phyloP scores from a whole-genome alignment of 805 yeast genomes.

The Ogataea corticis region DNA sequence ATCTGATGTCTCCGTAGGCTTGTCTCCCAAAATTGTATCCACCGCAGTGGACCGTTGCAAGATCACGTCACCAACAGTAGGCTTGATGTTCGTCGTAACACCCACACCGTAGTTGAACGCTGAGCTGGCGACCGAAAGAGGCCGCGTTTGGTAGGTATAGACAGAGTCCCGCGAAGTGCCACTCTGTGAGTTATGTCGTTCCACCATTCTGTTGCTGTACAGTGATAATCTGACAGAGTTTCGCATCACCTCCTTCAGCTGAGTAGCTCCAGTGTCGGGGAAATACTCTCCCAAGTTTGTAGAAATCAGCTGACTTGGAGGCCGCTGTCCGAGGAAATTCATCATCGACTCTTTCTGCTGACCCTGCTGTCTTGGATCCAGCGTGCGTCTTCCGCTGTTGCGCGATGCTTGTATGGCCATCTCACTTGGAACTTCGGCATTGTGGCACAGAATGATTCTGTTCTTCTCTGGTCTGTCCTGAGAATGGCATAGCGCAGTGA shows the following conservation, averaged over 20 bases:
- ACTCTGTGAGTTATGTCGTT: slow-evolving; percentile 8
- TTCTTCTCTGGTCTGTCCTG: slow-evolving; percentile 68
- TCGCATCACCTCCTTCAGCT: slow-evolving; percentile 75
- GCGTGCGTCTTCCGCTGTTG: slow-evolving; percentile 8
- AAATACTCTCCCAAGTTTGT: slow-evolving; percentile 87
- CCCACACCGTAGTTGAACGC: slow-evolving; percentile 33
- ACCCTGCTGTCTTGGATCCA: not conserved
- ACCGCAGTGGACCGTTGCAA: slow-evolving; percentile 57
- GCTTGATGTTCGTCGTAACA: slow-evolving; percentile 29
- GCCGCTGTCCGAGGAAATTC: slow-evolving; percentile 80
- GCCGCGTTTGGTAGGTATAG: slow-evolving; percentile 26
- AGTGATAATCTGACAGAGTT: slow-evolving; percentile 82
- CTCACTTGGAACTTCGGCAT: slow-evolving; percentile 59
- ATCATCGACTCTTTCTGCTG: slow-evolving; percentile 31
- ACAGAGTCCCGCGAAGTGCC: slow-evolving; percentile 22
- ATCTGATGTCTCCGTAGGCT: slow-evolving; percentile 22
- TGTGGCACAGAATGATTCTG: slow-evolving; percentile 67
- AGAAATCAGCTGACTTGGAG: slow-evolving; percentile 89
- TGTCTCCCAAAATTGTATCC: slow-evolving; percentile 37
- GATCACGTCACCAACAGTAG: slow-evolving; percentile 66
- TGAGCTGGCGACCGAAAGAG: slow-evolving; percentile 28
- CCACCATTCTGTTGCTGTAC: slow-evolving; percentile 28
- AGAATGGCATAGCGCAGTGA: slow-evolving; percentile 81
- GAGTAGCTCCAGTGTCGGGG: slow-evolving; percentile 74
- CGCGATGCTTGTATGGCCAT: slow-evolving; percentile 14